Base-by-base conservation (phyloP, 768 basidiomycete species). In the Suillus spraguei region DNA sequence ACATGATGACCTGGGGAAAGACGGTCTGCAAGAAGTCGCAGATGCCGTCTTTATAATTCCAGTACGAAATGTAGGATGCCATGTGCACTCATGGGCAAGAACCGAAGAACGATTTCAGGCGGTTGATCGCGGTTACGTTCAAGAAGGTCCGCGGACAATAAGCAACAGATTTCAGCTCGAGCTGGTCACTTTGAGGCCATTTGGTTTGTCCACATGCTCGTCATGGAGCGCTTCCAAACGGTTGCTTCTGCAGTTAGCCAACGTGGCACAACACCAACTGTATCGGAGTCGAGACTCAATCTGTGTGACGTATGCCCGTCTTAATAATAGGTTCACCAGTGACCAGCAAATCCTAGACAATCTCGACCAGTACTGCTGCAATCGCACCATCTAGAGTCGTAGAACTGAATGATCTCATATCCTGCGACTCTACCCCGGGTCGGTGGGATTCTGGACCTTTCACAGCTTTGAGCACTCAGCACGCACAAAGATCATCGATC, bases 1-100 rank as follows among this genome's bases (percentile, higher is more conserved):
- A 76, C 79, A 80, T 81, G n/a, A 64, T 72, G 16, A 66, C 61
- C 50, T 69, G 69, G 14, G 66, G 54, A 49, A 71, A 63, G 38
- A 32, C 17, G 64, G 47, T 41, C 67, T 70, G 33, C 69, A 74
- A 47, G 66, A 70, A 59, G 67, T 66, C 17, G 69, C 74, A 52
- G 67, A 68, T 55, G 28, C 36, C 14, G 16, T 60, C 42, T 64
- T 65, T 65, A 65, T 64, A 60, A 7, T 44, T 28, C 61, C 54
- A 44, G 35, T 61, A 58, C 16, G n/a, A 24, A n/a, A 16, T 20
- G 20, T n/a, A 56, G 20, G 22, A 24, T 24, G 39, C 14, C 38
- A 58, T 41, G 41, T 17, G 52, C 16, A 5, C 50, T 17, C 50
- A 33, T 52, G 50, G 50, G 17, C 52, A 53, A 53, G 52, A 53